Conservation (phyloP, 108 stramenopile genomes). For the Stephanodiscus minutulus region DNA sequence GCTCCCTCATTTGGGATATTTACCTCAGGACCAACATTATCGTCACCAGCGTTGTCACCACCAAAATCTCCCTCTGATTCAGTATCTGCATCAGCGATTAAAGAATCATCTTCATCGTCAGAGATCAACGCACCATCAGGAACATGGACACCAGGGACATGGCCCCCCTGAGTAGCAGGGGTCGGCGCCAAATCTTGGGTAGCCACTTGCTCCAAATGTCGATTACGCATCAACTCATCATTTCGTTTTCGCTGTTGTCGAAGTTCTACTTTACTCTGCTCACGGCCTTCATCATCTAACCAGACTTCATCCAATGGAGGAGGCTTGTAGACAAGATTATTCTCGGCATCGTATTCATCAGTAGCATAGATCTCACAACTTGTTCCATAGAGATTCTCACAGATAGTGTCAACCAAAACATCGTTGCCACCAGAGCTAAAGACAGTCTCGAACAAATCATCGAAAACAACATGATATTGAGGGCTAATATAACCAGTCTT, state of each 20-base stretch:
- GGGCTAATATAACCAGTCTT: not conserved
- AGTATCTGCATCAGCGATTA: not conserved
- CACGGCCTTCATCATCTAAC: conserved; percentile 8
- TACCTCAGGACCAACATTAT: too few relatives aligned
- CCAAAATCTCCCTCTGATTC: conserved; percentile 4
- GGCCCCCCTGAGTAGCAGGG: too few relatives aligned
- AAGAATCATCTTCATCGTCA: not conserved
- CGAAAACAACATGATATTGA: conserved; percentile 32
- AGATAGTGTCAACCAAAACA: conserved; percentile 3
- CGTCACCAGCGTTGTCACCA: not conserved
- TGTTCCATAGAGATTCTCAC: not conserved
- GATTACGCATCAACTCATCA: not conserved
- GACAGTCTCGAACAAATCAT: conserved; percentile 37
- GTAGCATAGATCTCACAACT: conserved; percentile 7
- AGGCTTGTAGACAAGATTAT: conserved; percentile 6
- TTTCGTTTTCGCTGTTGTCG: not conserved
- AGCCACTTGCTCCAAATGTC: not conserved
- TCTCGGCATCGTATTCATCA: conserved; percentile 16
- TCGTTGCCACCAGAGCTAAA: not conserved
- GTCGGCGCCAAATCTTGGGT: too few relatives aligned
- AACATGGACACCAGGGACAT: not conserved
- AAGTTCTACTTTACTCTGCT: not conserved
- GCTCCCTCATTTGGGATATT: too few relatives aligned
- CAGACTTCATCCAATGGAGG: conserved; percentile 26
- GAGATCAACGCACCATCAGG: not conserved